Percentiles rank a stretch among this genome's conserved stretches.
These are phyloP conservation scores for Rhizopogon sp. DNA, from an alignment of 768 basidiomycete species.

Conservation along the genomic window DNA sequence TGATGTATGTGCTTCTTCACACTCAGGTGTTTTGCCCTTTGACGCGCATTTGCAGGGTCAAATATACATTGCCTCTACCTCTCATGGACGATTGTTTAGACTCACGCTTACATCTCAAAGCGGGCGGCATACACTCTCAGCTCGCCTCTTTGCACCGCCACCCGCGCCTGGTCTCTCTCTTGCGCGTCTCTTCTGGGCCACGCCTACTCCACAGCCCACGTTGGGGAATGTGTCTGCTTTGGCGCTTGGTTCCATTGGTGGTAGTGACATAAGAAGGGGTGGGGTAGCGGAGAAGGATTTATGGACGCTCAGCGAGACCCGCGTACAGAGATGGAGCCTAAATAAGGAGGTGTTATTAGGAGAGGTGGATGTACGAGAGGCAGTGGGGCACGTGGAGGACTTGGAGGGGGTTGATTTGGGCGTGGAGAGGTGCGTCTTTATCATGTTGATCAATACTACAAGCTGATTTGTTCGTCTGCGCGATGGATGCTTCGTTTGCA, in stretches of 20 bases:
- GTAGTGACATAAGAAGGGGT: background rate
- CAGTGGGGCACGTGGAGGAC: constrained; percentile 52
- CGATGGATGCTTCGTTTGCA: constrained; percentile 5
- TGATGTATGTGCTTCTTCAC: constrained; percentile 42
- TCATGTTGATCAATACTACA: background rate
- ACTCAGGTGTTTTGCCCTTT: constrained; percentile 2
- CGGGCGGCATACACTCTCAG: constrained; percentile 58
- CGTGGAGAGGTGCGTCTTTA: constrained; percentile 44
- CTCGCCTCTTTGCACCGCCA: constrained; percentile 52
- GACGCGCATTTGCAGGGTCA: constrained; percentile 39
- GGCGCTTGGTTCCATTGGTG: constrained; percentile 34
- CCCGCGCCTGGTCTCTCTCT: constrained; percentile 42
- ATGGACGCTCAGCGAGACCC: constrained; percentile 65
- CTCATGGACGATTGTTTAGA: constrained; percentile 60
- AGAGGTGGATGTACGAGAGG: constrained; percentile 51
- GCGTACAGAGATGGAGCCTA: constrained; percentile 61
- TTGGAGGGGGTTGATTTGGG: constrained; percentile 71
- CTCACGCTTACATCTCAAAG: constrained; percentile 60
- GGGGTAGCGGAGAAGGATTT: constrained; percentile 45
- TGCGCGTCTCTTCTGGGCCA: constrained; percentile 38
- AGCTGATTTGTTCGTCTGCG: constrained; percentile 2
- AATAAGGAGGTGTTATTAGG: constrained; percentile 51
- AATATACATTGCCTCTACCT: constrained; percentile 66
- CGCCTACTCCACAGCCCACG: constrained; percentile 37
- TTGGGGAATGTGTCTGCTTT: constrained; percentile 64